Conservation (phyloP, 1,284 basidiomycete genomes). For the Cutaneotrichosporon mucoides region DNA sequence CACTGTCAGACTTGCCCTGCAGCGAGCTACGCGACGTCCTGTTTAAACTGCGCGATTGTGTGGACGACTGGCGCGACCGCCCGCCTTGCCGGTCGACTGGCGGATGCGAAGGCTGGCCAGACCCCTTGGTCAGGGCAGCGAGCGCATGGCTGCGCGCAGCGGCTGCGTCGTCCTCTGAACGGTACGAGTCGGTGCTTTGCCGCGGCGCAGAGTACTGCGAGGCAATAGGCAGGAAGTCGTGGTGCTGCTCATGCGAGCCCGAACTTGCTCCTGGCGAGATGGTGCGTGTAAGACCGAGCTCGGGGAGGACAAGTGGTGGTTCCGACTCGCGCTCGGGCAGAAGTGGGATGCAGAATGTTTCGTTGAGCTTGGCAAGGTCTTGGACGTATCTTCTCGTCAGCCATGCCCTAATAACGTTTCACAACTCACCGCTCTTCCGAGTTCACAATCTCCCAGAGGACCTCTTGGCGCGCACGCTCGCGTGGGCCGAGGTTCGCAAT, state of each 20-base stretch:
- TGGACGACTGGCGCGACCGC: neutral
- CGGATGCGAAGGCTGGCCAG: neutral
- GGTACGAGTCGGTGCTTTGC: slow-evolving; percentile 11
- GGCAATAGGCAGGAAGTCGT: slow-evolving; percentile 74
- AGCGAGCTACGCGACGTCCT: neutral
- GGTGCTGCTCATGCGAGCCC: slow-evolving; percentile 8
- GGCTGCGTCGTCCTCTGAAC: neutral
- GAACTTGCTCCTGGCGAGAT: slow-evolving; percentile 8
- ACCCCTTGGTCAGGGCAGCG: slow-evolving; percentile 32
- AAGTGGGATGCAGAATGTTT: slow-evolving; percentile 84
- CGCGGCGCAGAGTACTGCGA: slow-evolving; percentile 59
- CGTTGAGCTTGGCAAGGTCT: slow-evolving; percentile 84
- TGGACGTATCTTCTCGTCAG: slow-evolving; percentile 70
- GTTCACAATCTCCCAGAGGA: slow-evolving; percentile 95
- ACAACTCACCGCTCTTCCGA: slow-evolving; percentile 81
- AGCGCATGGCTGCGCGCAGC: slow-evolving; percentile 34
- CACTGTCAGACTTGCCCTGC: neutral
- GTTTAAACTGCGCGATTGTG: neutral
- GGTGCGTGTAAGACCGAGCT: slow-evolving; percentile 26
- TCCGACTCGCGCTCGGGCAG: slow-evolving; percentile 64
- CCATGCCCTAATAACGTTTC: neutral
- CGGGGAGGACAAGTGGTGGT: slow-evolving; percentile 53
- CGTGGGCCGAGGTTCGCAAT: slow-evolving; percentile 87
- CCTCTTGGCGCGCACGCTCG: slow-evolving; percentile 93
- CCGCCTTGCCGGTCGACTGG: neutral